Base-by-base conservation (phyloP, 2,329 filamentous ascomycete genomes). In the Paraconiothyrium brasiliense region DNA sequence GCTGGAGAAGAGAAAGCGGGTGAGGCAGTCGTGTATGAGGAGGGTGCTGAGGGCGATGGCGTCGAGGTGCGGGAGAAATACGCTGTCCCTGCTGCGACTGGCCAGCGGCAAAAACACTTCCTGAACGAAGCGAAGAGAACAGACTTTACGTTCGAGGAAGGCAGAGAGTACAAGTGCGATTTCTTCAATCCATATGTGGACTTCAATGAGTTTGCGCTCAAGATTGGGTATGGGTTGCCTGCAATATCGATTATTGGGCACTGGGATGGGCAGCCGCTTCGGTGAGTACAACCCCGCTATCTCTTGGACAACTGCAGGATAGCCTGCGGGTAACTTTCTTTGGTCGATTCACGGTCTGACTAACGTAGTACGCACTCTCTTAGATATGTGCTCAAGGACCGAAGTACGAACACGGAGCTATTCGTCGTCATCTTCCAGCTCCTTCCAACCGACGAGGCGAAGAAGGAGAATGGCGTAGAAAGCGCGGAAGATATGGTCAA, bases 101-200 rank as follows among this genome's bases (percentile, higher is more conserved):
- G 76, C 24, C 81, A 77, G 57, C 80, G 90, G 64, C 87, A 86
- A 76, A 89, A 88, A 70, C 81, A 82, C 70, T 91, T 90, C 70
- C 79, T 91, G 58, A 81, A 82, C 4, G 83, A 87, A 70, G 76
- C 78, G 24, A 83, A 85, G 59, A 79, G 88, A 66, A 83, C 84
- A 65, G 76, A 78, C 1, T 91, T 90, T 72, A 81, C 79, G 11
- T 91, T 90, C 74, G 87, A 90, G 71, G 81, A 82, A 54, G 89
- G 87, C 0, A 81, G 87, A 65, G 79, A 83, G 60, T 91, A 91
- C 78, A 79, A 83, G 62, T 85, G 84, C 65, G 89, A 92, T 76
- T 98, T 99, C 78, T 97, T 90, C 79, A 98, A 98, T 76, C 91
- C 92, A 1, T 97, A 97, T 79, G 79, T 99, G 49, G 93, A 97